Evolutionary conservation across 1,139 yeast genomes (phyloP), one percentile per base, ranked within the genome.

Genomic region (Taphrina sp.): DNA sequence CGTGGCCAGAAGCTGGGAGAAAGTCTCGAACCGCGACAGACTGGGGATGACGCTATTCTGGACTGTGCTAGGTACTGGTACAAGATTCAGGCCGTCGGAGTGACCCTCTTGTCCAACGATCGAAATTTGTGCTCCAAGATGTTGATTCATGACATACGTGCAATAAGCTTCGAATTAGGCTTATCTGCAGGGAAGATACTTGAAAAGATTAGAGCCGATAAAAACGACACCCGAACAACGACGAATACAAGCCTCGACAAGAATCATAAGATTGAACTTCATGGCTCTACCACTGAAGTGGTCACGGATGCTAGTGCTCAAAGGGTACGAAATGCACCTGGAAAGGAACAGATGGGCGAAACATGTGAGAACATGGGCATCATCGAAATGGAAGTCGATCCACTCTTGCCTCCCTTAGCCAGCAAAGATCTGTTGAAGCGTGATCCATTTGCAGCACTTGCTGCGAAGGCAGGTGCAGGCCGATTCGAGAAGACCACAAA

Each of bases 81-180:
- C 60, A 68, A 74, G 20, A 67, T 55, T 59, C 68, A 67, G 23
- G 62, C 64, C 20, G 66, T 71, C 49, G 65, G 87, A 51, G 83
- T 83, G 3, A 77, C 88, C 3, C 68, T 86, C 29, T 64, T 88
- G 53, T 83, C 95, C 0, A 85, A 89, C 67, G 97, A 90, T 67
- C 83, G 82, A 63, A 89, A 89, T 66, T 72, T 90, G 19, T 87
- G 96, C 67, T 69, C 79, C 60, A 85, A 84, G 66, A 95, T 96
- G 0, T 71, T 89, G 53, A 69, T 82, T 16, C 58, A 51, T 19
- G 41, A 24, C 7, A 43, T 56, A 29, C 20, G 26, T 14, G 20
- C 44, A 8, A 36, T 41, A 19, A 29, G 26, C 23, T 43, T 31
- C 41, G 46, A 49, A 17, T 17, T 20, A 7, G 46, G 46, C 3